These are phyloP conservation scores for Leccinellum luteum DNA, from an alignment of 768 basidiomycete genomes.

Conservation along the genomic window DNA sequence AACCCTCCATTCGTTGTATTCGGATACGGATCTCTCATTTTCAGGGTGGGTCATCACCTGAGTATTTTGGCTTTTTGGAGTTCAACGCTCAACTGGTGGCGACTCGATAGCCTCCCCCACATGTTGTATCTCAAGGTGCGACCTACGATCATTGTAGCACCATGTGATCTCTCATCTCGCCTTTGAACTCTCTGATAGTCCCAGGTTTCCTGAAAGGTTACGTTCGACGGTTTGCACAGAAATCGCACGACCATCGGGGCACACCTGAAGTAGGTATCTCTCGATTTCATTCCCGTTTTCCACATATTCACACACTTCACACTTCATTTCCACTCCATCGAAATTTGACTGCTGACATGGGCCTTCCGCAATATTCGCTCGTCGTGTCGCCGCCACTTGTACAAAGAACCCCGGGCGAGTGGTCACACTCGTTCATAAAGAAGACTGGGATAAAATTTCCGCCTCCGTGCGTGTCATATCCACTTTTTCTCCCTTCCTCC, in stretches of 20 bases:
- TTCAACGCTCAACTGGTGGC: neutral
- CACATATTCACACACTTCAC: neutral
- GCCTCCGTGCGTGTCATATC: slow-evolving; percentile 45
- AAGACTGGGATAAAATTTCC: slow-evolving; percentile 82
- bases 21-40: slow-evolving; percentile 91
- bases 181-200: slow-evolving; percentile 36
- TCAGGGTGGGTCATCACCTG: slow-evolving; percentile 50
- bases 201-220: slow-evolving; percentile 89
- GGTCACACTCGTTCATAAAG: slow-evolving; percentile 84
- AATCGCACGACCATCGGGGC: slow-evolving; percentile 90
- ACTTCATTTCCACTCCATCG: neutral
- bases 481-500: neutral
- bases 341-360: neutral
- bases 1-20: slow-evolving; percentile 66
- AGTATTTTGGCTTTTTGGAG: neutral
- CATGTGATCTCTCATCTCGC: neutral
- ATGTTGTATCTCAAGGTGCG: slow-evolving; percentile 65
- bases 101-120: slow-evolving; percentile 69
- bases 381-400: neutral
- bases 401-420: slow-evolving; percentile 79
- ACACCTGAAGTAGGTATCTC: slow-evolving; percentile 66
- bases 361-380: neutral
- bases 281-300: neutral
- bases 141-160: too few relatives aligned
- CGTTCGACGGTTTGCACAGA: slow-evolving; percentile 86